These are phyloP conservation scores for Tricladium varicosporioides DNA, from an alignment of 2,329 filamentous ascomycete genomes.

Conservation along the genomic window DNA sequence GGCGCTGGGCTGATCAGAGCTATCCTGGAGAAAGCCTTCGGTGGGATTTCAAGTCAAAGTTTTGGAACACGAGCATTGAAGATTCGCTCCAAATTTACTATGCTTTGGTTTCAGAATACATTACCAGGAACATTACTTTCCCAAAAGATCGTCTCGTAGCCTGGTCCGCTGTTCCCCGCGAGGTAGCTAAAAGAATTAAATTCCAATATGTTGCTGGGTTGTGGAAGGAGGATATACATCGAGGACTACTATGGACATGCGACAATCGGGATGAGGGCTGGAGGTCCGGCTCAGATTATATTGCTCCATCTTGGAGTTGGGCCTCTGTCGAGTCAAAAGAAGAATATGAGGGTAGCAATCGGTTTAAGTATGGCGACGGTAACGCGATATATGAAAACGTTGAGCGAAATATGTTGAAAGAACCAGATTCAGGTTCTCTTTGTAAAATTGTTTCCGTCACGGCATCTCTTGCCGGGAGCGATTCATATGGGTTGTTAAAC, in stretches of 20 bases:
- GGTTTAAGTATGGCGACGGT: too few relatives aligned
- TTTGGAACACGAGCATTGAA: background rate
- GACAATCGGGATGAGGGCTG: background rate
- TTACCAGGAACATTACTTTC: background rate
- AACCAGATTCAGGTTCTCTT: too few relatives aligned
- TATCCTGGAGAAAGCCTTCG: too few relatives aligned
- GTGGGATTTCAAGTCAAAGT: too few relatives aligned
- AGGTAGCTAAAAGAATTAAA: background rate
- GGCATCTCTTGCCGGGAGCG: too few relatives aligned
- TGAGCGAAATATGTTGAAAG: too few relatives aligned
- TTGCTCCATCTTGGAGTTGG: background rate
- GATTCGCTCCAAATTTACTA: background rate
- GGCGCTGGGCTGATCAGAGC: too few relatives aligned
- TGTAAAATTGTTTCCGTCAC: too few relatives aligned
- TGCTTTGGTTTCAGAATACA: background rate
- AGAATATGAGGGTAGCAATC: too few relatives aligned
- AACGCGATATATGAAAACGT: too few relatives aligned
- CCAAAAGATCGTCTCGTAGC: background rate
- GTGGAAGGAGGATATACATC: background rate
- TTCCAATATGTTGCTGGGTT: background rate
- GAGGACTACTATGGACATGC: background rate
- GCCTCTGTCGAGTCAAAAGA: background rate
- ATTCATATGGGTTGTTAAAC: too few relatives aligned
- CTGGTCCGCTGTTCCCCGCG: background rate
- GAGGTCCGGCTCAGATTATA: background rate